Evolutionary conservation across 2,329 filamentous ascomycete species (phyloP), one percentile per base, ranked within the genome.

Genomic region (Apiospora hydei): DNA sequence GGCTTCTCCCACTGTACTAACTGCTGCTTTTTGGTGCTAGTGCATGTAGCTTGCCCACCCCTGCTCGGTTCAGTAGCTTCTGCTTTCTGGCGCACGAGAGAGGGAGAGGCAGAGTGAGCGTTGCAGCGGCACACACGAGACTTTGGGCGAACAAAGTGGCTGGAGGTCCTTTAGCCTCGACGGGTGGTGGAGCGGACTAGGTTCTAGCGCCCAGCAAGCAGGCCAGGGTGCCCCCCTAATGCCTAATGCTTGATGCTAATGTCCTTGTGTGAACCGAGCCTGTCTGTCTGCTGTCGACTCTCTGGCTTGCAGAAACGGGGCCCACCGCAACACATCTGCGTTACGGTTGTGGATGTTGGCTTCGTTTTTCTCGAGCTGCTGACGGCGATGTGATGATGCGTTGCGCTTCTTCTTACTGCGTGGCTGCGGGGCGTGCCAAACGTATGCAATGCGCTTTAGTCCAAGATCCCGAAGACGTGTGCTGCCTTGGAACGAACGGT

Each of bases 101-200:
- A 69, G 67, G 67, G 44, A 49, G n/a, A 41, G n/a, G n/a, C 24
- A 30, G 26, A 26, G 26, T n/a, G 67, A 49, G 67, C 67, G 44
- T 47, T 46, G 44, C 21, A 49, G 30, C 24, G 67, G 34, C 67
- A 64, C 67, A 69, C 67, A 69, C 44, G 44, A 49, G 44, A 69
- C 67, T 49, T 69, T 69, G 34, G 26, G 67, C 24, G 67, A 24
- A 46, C 67, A 69, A 47, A 69, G 67, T 68, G 67, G 67, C 67
- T 69, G 67, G 67, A 69, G 67, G 34, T 49, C 41, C 41, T 64
- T 69, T 69, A 69, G 67, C 44, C 44, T 69, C 44, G 43, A 69
- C 67, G 67, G 67, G 67, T 49, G 67, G 67, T 69, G 67, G 67
- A 49, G 67, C 34, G 44, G 41, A 41, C 57, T 41, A 64, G 57